These are phyloP conservation scores for Shiraia bambusicola DNA, from an alignment of 2,329 filamentous ascomycete genomes.

Conservation along the genomic window DNA sequence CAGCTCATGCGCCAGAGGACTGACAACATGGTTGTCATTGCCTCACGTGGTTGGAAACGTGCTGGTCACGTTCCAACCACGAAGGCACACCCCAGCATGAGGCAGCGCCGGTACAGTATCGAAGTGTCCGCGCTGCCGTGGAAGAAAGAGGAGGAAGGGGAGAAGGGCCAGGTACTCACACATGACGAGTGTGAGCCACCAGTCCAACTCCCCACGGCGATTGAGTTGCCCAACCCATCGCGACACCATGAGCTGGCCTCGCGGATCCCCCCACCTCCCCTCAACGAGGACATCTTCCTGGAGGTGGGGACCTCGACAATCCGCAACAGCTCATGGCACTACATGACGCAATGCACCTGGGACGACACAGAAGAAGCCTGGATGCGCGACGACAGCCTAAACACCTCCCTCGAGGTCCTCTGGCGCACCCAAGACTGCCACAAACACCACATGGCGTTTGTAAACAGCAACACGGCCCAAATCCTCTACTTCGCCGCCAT, in stretches of 20 bases:
- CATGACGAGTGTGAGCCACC: too few species aligned
- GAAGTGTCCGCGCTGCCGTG: slow-evolving; percentile 16
- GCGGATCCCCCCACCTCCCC: not conserved
- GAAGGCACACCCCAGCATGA: slow-evolving; percentile 11
- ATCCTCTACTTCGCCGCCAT: slow-evolving; percentile 9
- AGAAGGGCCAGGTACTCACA: not conserved
- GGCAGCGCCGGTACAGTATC: slow-evolving; percentile 24
- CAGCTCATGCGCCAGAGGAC: slow-evolving; percentile 4
- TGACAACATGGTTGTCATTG: slow-evolving; percentile 5
- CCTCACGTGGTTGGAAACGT: slow-evolving; percentile 19
- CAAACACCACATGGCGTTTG: slow-evolving; percentile 16
- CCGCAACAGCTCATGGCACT: slow-evolving; percentile 12
- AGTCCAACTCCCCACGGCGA: too few species aligned
- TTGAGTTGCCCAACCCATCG: too few species aligned
- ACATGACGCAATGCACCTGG: slow-evolving; percentile 6
- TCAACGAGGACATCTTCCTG: slow-evolving; percentile 13
- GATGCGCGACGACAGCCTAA: slow-evolving; percentile 23
- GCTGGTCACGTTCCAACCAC: slow-evolving; percentile 12
- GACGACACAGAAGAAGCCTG: slow-evolving; percentile 1
- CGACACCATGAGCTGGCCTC: too few species aligned
- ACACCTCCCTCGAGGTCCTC: slow-evolving; percentile 23
- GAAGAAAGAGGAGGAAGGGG: not conserved
- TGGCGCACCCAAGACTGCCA: slow-evolving; percentile 7
- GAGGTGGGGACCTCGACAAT: slow-evolving; percentile 12
- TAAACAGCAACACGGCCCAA: slow-evolving; percentile 16